These are phyloP conservation scores for Colletotrichum melonis DNA, from an alignment of 2,329 filamentous ascomycete species.

Conservation along the genomic window DNA sequence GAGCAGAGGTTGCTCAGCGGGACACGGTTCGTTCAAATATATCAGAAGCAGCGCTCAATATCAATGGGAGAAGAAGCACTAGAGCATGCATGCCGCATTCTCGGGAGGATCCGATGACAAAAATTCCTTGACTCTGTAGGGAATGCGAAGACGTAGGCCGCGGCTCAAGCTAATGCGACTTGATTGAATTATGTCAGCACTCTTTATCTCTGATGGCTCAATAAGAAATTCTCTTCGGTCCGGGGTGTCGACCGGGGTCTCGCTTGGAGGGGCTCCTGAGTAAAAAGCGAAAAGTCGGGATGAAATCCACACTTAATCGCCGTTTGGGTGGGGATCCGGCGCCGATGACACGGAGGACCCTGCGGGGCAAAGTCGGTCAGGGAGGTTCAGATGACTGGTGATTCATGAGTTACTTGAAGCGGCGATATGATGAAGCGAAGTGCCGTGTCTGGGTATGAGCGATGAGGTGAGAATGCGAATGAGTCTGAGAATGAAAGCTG, in stretches of 20 bases:
- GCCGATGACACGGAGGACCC: conserved; percentile 5
- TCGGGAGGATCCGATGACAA: background rate
- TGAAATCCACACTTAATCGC: background rate
- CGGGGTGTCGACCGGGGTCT: background rate
- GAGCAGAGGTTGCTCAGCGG: no score
- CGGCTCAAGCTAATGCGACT: background rate
- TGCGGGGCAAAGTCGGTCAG: background rate
- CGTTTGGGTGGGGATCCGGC: conserved; percentile 5
- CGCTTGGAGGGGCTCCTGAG: conserved; percentile 3
- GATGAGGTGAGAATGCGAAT: background rate
- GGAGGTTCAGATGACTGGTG: background rate
- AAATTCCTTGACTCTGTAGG: background rate
- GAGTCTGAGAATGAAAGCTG: background rate
- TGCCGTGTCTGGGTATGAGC: background rate
- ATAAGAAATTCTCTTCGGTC: background rate
- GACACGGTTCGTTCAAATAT: no score
- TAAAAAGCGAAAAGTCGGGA: conserved; percentile 13
- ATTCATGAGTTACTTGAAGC: background rate
- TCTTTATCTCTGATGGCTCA: background rate
- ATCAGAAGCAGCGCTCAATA: no score
- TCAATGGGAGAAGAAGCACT: no score
- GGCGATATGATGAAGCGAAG: background rate
- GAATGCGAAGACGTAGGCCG: background rate
- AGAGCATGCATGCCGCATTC: background rate
- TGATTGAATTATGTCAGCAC: conserved; percentile 12